Evolutionary conservation across 306 rosid species (phyloP).

Genomic region (Dryas drummondii): DNA sequence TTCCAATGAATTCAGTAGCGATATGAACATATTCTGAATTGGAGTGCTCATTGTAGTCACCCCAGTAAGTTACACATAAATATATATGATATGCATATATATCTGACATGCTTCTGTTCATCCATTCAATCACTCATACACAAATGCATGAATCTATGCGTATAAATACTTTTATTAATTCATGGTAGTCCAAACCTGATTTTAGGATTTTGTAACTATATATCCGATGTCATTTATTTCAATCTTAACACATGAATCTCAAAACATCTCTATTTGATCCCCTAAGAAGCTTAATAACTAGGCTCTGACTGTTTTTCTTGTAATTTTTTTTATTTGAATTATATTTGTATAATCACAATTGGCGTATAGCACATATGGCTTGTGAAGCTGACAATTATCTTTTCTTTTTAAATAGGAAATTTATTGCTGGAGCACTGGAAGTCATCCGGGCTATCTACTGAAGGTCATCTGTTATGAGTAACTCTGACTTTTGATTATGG

Average conservation of each 20-base stretch:
- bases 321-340: neutral
- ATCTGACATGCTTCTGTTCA: neutral
- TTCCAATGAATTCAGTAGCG: neutral
- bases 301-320: neutral
- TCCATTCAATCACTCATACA: no score
- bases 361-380: neutral
- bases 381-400: constrained; percentile 11
- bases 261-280: neutral
- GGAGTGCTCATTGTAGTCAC: neutral
- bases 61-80: neutral
- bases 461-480: constrained; percentile 43
- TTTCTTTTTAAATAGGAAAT: constrained; percentile 50
- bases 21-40: neutral
- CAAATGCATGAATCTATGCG: neutral
- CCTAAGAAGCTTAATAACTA: neutral
- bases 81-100: neutral
- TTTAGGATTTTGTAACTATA: neutral
- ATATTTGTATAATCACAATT: neutral
- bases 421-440: constrained; percentile 75
- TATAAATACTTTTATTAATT: neutral
- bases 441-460: constrained; percentile 59
- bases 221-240: neutral
- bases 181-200: neutral
- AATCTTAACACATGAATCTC: neutral
- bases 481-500: neutral